Base-by-base conservation (phyloP, 2,329 filamentous ascomycete species). In the Aspergillus viridinutans region DNA sequence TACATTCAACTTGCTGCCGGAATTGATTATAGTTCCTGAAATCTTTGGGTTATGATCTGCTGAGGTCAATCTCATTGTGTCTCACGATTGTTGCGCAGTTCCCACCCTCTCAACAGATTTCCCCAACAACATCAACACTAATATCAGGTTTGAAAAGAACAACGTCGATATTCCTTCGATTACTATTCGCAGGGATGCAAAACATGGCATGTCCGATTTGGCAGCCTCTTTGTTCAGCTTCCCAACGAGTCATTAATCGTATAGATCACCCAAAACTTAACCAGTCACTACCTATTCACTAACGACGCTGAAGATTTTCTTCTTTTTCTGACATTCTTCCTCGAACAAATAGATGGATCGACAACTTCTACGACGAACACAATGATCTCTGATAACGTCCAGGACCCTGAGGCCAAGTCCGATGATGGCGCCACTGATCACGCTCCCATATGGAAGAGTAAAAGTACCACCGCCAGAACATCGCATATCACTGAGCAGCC, bases 401-500 rank as follows among this genome's bases (percentile, higher is more conserved):
- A 38, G 14, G 14, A 14, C 32, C 32, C 32, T 14, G 32, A 21
- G 40, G n/a, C 40, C 40, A 21, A 10, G 20, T 21, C 23, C 43
- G 23, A 47, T 23, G 12, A 47, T 47, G 43, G 43, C 43, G 25
- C 21, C 21, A 47, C 43, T 14, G 43, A 47, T 25, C 25, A 47
- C 4, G 43, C 25, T 14, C 43, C 43, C 21, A 23, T 47, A 21
- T 21, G 12, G 12, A 47, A 47, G 21, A 21, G 23, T 7, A 23
- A 35, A 14, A 35, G 32, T 35, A 35, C 20, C 12, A 49, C 29
- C 56, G 49, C 81, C 25, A 81, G 85, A 79, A 93, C 92, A 77
- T 81, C 85, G 67, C 90, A 94, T 74, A 92, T 94, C 77, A 85
- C 89, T 59, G 90, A 93, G 60, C 82, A 83, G 60, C 88, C 89